phyloP scores from a whole-genome alignment of 768 basidiomycete genomes.

The Psilocybe cyanescens region DNA sequence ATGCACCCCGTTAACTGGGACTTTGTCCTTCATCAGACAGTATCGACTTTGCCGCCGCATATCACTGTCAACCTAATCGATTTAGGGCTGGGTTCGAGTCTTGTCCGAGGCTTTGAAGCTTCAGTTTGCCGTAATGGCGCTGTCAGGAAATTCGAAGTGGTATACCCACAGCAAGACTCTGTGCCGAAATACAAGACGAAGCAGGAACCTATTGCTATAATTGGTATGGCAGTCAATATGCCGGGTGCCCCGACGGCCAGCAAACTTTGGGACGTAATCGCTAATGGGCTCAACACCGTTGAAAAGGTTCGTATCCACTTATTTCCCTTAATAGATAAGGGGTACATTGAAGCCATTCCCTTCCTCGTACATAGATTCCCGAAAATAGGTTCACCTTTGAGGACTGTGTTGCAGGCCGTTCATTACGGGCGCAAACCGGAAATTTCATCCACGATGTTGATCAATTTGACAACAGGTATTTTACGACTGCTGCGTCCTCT shows the following conservation, averaged over 20 bases:
- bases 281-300: slow-evolving; percentile 58
- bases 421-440: slow-evolving; percentile 56
- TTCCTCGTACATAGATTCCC: slow-evolving; percentile 54
- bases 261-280: slow-evolving; percentile 63
- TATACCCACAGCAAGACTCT: slow-evolving; percentile 16
- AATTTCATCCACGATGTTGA: slow-evolving; percentile 65
- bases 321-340: background rate
- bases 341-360: slow-evolving; percentile 5
- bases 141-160: slow-evolving; percentile 27
- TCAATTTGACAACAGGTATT: slow-evolving; percentile 63
- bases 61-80: slow-evolving; percentile 44
- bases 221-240: slow-evolving; percentile 71
- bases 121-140: slow-evolving; percentile 26
- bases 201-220: slow-evolving; percentile 61
- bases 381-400: slow-evolving; percentile 54
- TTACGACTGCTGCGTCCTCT: background rate
- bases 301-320: slow-evolving; percentile 46
- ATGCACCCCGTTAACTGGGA: slow-evolving; percentile 59
- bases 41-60: slow-evolving; percentile 22
- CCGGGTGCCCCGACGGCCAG: slow-evolving; percentile 53
- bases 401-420: slow-evolving; percentile 44
- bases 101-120: slow-evolving; percentile 41
- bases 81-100: slow-evolving; percentile 47
- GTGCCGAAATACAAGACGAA: slow-evolving; percentile 2
- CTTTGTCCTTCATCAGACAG: slow-evolving; percentile 36